Conservation (phyloP, 441 rosid genomes). For the Francoa sonchifolia region DNA sequence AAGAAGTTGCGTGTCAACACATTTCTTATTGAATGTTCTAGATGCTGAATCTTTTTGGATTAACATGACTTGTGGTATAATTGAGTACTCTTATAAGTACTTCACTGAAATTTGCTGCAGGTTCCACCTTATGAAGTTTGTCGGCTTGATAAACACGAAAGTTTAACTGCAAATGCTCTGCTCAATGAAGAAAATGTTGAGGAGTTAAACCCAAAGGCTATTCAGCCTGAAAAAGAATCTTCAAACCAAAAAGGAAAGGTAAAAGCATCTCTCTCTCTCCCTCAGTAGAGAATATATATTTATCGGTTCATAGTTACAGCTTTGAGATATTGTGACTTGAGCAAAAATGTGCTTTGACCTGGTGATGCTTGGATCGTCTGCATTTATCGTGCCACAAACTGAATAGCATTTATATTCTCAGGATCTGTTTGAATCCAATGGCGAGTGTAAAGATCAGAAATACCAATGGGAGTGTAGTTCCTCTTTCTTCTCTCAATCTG, state of each 20-base stretch:
- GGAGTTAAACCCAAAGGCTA: conserved; percentile 32
- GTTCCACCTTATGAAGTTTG: conserved; percentile 65
- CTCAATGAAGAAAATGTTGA: conserved; percentile 33
- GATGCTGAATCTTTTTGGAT: too few species aligned
- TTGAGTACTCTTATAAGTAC: too few species aligned
- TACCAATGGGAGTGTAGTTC: conserved; percentile 24
- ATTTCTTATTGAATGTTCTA: not conserved
- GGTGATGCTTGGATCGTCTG: conserved; percentile 6
- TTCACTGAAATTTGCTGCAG: conserved; percentile 35
- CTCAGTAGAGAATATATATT: too few species aligned
- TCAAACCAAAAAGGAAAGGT: conserved; percentile 40
- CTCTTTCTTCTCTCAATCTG: conserved; percentile 44
- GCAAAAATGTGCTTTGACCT: too few species aligned
- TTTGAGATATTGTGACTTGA: too few species aligned
- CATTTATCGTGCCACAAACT: conserved; percentile 8
- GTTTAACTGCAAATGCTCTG: conserved; percentile 21
- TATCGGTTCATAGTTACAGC: too few species aligned
- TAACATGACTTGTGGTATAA: too few species aligned
- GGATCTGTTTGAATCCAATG: conserved; percentile 31
- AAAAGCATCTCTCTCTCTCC: conserved; percentile 12
- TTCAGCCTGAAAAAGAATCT: conserved; percentile 24
- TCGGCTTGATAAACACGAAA: conserved; percentile 52
- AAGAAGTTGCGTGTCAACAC: not conserved
- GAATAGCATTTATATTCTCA: conserved; percentile 18
- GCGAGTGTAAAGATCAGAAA: conserved; percentile 23